phyloP scores from a whole-genome alignment of 2,329 filamentous ascomycete species.

The Ophioceras dolichostomum region DNA sequence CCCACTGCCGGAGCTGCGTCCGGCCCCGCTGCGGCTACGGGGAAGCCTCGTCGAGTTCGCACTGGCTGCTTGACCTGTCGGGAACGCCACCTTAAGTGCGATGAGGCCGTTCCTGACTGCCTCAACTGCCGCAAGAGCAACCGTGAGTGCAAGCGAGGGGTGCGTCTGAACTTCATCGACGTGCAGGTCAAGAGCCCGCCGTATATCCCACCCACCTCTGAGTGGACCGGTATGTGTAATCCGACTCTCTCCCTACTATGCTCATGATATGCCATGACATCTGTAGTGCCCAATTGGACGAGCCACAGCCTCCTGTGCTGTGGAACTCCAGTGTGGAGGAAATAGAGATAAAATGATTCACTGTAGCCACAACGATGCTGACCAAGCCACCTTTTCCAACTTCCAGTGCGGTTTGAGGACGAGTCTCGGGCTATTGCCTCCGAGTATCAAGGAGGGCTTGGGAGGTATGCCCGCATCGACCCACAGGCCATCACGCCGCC shows the following conservation, averaged over 20 bases:
- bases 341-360: too few relatives aligned
- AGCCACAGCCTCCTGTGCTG: too few relatives aligned
- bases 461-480: conserved; percentile 53
- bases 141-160: conserved; percentile 71
- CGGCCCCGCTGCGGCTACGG: conserved; percentile 13
- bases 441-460: conserved; percentile 71
- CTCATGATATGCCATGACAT: too few relatives aligned
- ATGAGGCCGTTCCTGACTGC: conserved; percentile 53
- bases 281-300: too few relatives aligned
- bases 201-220: conserved; percentile 44
- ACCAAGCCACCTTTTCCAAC: too few relatives aligned
- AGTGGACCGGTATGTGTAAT: conserved; percentile 50
- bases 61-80: conserved; percentile 87
- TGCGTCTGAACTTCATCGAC: conserved; percentile 87
- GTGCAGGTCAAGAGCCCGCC: conserved; percentile 60
- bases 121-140: conserved; percentile 84
- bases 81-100: conserved; percentile 83
- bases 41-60: conserved; percentile 72
- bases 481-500: conserved; percentile 19
- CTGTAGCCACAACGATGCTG: not conserved
- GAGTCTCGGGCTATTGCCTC: conserved; percentile 85
- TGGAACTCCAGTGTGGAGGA: too few relatives aligned
- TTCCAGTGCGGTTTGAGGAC: conserved; percentile 65
- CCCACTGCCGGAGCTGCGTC: not conserved
- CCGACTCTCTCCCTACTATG: too few relatives aligned